Evolutionary conservation across 106 monocot species (phyloP).

Genomic region (Agapanthus africanus): DNA sequence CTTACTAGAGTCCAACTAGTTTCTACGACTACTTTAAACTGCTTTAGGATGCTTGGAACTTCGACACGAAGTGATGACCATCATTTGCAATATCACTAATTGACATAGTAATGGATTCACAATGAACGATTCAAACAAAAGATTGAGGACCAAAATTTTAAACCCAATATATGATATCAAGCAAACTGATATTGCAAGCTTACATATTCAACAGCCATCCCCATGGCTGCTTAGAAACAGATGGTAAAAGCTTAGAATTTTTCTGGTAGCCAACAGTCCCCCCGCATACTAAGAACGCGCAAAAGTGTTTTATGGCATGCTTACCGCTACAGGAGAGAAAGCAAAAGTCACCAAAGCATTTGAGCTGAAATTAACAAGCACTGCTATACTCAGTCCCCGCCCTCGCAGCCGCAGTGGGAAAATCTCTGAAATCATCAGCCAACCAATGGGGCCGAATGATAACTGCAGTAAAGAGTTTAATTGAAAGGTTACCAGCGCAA

Average conservation of each 20-base stretch:
- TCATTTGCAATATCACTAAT: neutral
- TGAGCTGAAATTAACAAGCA: slow-evolving; percentile 83
- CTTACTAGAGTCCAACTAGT: neutral
- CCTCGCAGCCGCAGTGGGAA: slow-evolving; percentile 81
- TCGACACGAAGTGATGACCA: neutral
- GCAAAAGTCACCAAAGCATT: slow-evolving; percentile 97
- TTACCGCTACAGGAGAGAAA: slow-evolving; percentile 92
- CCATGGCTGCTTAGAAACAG: neutral
- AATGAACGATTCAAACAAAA: neutral
- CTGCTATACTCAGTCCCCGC: slow-evolving; percentile 80
- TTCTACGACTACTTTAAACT: neutral
- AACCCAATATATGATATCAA: neutral
- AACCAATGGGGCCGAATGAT: slow-evolving; percentile 97
- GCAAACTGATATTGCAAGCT: too few relatives aligned
- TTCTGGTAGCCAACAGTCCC: neutral
- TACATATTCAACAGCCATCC: slow-evolving; percentile 1
- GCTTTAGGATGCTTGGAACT: neutral
- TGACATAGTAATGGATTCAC: neutral
- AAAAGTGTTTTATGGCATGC: slow-evolving; percentile 2
- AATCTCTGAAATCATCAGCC: slow-evolving; percentile 98
- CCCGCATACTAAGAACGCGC: neutral
- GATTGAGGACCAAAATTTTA: neutral
- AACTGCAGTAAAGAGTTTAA: slow-evolving; percentile 39
- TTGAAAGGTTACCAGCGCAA: neutral
- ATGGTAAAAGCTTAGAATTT: neutral